A percentile compares a stretch with the other conserved stretches of the same genome.
Conservation (phyloP, 163 green algal species). For the Chlorella variabilis region DNA sequence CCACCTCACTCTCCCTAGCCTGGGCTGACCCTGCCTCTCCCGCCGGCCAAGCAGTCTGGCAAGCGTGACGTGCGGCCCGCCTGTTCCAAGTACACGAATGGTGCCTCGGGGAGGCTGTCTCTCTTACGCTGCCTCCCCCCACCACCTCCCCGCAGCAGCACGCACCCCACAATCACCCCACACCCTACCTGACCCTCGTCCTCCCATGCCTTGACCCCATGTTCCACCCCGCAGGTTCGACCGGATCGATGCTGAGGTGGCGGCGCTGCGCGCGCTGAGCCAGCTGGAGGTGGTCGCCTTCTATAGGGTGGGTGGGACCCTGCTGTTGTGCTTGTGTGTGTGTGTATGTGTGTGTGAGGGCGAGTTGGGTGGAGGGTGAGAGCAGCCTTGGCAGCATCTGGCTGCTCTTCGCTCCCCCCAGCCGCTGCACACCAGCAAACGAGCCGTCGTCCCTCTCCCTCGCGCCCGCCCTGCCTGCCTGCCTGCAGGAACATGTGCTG, state of each 20-base stretch:
- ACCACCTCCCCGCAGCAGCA: no score
- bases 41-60: no score
- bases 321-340: not conserved
- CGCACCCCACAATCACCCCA: no score
- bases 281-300: conserved; percentile 69
- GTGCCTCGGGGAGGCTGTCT: no score
- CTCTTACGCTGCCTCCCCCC: no score
- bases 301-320: conserved; percentile 31
- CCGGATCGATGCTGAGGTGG: conserved; percentile 71
- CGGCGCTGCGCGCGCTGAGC: conserved; percentile 62
- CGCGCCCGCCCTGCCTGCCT: not conserved
- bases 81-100: no score
- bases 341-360: not conserved
- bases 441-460: not conserved
- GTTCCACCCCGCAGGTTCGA: conserved; percentile 39
- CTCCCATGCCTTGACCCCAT: no score
- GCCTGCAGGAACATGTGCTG: conserved; percentile 45
- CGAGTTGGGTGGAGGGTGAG: not conserved
- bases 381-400: not conserved
- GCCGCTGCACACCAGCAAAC: not conserved
- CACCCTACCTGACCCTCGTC: no score
- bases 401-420: not conserved
- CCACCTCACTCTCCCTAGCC: no score
- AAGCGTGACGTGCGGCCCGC: no score
- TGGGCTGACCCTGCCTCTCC: no score